A percentile compares a stretch with the other conserved stretches of the same genome.
Evolutionary conservation across 208 protist species (phyloP).

Genomic region (Trypanosoma vivax): DNA sequence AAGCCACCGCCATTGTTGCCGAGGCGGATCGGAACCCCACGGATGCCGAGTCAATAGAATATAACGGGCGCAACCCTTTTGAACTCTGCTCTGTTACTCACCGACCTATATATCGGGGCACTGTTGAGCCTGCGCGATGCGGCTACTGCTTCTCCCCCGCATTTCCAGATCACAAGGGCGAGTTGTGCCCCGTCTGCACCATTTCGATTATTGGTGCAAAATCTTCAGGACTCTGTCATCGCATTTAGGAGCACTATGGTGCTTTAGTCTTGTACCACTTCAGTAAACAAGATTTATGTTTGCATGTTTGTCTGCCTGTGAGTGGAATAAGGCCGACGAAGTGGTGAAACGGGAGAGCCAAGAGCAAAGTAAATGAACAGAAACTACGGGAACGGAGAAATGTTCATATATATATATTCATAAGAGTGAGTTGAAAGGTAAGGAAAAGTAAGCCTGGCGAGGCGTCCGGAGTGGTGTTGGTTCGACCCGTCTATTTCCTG

Average conservation of each 20-base stretch:
- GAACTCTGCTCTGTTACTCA: slow-evolving; percentile 77
- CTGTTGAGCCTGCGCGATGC: slow-evolving; percentile 71
- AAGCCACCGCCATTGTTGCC: slow-evolving; percentile 88
- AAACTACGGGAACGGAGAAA: background rate
- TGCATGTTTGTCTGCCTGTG: background rate
- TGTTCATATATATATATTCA: background rate
- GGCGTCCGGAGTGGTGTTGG: too few relatives aligned
- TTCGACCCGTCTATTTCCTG: too few relatives aligned
- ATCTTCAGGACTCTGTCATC: slow-evolving; percentile 46
- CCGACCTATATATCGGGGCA: slow-evolving; percentile 79
- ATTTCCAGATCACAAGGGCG: slow-evolving; percentile 53
- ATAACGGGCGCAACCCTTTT: slow-evolving; percentile 97
- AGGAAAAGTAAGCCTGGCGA: too few relatives aligned
- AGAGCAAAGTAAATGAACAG: background rate
- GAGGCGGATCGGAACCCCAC: slow-evolving; percentile 79
- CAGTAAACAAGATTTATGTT: slow-evolving; percentile 2
- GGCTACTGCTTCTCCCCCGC: slow-evolving; percentile 89
- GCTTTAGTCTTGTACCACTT: too few relatives aligned
- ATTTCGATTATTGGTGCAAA: slow-evolving; percentile 63
- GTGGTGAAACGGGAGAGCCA: background rate
- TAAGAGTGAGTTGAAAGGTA: too few relatives aligned
- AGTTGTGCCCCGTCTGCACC: slow-evolving; percentile 71
- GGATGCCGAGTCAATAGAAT: slow-evolving; percentile 83
- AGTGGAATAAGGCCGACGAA: background rate
- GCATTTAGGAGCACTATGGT: slow-evolving; percentile 10